Conservation (phyloP, 164 flowering plant genomes). For the Stephania yunnanensis region DNA sequence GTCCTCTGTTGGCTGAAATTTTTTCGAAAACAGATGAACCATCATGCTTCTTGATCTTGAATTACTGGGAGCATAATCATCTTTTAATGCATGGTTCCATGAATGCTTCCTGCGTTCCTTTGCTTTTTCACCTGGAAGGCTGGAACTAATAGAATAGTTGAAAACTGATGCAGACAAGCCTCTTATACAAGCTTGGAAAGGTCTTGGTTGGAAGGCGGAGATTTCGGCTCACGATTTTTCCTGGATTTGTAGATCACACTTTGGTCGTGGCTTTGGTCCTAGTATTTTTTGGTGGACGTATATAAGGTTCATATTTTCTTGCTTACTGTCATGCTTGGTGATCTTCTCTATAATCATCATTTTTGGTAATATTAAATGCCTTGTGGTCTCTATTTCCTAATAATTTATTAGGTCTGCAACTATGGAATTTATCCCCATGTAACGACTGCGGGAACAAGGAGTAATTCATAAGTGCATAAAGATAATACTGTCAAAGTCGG, state of each 20-base stretch:
- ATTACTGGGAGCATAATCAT: neutral
- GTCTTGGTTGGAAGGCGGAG: constrained; percentile 40
- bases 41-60: too few relatives aligned
- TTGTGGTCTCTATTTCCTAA: neutral
- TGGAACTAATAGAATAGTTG: neutral
- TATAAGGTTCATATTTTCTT: neutral
- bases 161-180: constrained; percentile 53
- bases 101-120: neutral
- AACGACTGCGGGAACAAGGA: neutral
- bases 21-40: too few relatives aligned
- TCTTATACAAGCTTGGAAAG: constrained; percentile 74
- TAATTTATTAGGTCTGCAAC: neutral
- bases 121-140: neutral
- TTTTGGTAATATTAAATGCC: neutral
- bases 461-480: neutral
- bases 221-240: constrained; percentile 70
- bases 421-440: neutral
- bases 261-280: constrained; percentile 44
- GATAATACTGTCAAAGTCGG: neutral
- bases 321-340: neutral
- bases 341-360: neutral
- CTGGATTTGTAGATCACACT: constrained; percentile 44
- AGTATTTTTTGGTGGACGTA: constrained; percentile 34
- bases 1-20: too few relatives aligned
- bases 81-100: neutral